Evolutionary conservation across 169 alveolate species (phyloP), one percentile per base, ranked within the genome.

Genomic region (Plasmodium coatneyi): DNA sequence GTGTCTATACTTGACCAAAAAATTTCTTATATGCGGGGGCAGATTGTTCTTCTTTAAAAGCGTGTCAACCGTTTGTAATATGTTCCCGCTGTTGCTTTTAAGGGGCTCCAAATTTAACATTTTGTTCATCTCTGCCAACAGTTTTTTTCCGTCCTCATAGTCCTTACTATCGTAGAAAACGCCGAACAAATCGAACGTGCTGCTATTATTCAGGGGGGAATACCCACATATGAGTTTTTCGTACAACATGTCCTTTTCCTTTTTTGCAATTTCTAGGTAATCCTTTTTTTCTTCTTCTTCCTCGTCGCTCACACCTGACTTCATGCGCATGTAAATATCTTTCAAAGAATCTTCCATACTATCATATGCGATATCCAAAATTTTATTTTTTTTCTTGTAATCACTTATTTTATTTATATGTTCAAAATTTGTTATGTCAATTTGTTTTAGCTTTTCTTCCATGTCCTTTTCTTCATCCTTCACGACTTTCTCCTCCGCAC

Each of bases 181-280:
- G 3, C 95, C 95, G 60, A 91, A 91, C 41, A 91, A 81, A 91
- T 91, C 95, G 28, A 91, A 52, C 25, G 95, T 91, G 3, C 82
- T 91, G 16, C 56, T 80, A 82, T 49, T 71, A 91, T 46, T 91
- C 52, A 91, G 46, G 9, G 83, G 72, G 14, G 95, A 46, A 76
- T 28, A 19, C 2, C 66, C 76, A 80, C 82, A 80, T 70, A 91
- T 81, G 6, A 91, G 78, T 34, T 91, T 43, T 22, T 36, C 66
- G 41, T 91, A 80, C 76, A 91, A 32, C 66, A 91, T 19, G 41
- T 91, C 92, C 39, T 91, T 91, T 46, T 80, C 92, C 52, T 56
- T 80, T 91, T 91, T 91, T 2, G 95, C 95, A 16, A 91, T 56
- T 82, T 91, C 95, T 19, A 81, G 54, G 19, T 76, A 91, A 91